Percentiles rank a stretch among this genome's conserved stretches.
Conservation (phyloP, 495 filamentous ascomycete species). For the Astrothelium subdiscretum region DNA sequence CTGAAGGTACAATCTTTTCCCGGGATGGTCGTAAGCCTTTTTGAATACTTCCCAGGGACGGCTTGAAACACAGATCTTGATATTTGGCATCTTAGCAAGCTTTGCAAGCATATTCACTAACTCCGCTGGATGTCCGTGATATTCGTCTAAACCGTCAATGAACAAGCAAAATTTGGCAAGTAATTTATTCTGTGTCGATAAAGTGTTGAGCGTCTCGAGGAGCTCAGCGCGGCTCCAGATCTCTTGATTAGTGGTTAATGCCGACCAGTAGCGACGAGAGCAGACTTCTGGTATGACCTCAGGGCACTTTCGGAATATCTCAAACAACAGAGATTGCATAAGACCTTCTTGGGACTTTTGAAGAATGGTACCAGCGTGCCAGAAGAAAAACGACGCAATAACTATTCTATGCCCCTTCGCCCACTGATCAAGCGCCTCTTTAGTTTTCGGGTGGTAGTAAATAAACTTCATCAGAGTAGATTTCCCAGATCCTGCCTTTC, state of each 20-base stretch:
- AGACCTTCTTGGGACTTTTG: slow-evolving; percentile 2
- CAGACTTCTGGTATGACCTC: neutral
- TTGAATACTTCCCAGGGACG: neutral
- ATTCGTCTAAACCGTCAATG: slow-evolving; percentile 5
- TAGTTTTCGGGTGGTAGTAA: neutral
- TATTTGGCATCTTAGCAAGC: neutral
- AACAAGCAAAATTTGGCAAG: slow-evolving; percentile 1
- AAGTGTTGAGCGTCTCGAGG: neutral
- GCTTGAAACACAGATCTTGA: slow-evolving; percentile 2
- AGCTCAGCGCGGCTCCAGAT: neutral
- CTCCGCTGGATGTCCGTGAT: neutral
- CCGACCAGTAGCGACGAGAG: neutral
- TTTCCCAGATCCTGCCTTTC: neutral
- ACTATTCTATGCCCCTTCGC: neutral
- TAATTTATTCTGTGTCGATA: neutral
- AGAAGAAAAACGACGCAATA: neutral
- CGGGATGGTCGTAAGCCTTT: neutral
- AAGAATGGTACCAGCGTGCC: neutral
- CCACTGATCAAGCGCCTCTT: neutral
- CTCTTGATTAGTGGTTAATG: neutral
- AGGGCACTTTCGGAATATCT: neutral
- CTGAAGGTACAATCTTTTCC: neutral
- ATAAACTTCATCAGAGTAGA: neutral
- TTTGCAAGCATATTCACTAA: neutral
- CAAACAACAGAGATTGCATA: neutral